These are phyloP conservation scores for Cystobasidiaceae sp. DNA, from an alignment of 1,284 basidiomycete species.

Conservation along the genomic window DNA sequence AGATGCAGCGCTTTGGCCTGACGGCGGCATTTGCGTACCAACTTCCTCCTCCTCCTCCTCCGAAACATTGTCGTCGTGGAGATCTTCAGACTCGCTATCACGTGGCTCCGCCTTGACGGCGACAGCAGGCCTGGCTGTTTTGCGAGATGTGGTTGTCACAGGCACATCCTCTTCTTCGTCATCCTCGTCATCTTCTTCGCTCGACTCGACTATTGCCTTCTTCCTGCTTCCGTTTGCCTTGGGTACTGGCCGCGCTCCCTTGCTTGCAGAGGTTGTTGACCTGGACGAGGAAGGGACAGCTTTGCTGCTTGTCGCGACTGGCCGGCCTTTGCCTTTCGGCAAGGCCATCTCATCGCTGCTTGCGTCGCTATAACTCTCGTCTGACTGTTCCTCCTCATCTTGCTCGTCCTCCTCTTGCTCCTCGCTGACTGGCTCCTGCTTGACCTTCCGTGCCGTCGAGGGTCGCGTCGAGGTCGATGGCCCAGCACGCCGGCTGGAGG, in stretches of 20 bases:
- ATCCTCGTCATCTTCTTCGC: not conserved
- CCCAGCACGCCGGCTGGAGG: not conserved
- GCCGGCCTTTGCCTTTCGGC: too few relatives aligned
- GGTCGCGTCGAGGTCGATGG: conserved; percentile 12
- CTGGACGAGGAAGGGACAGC: not conserved
- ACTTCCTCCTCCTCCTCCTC: too few relatives aligned
- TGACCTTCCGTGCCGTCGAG: conserved; percentile 10
- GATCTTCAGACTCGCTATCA: conserved; percentile 1
- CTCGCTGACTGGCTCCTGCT: conserved; percentile 28
- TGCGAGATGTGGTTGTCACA: not conserved
- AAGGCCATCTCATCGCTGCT: conserved; percentile 8
- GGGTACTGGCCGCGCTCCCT: too few relatives aligned
- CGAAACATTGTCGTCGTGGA: too few relatives aligned
- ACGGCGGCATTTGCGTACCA: too few relatives aligned
- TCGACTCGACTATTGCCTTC: conserved; percentile 11
- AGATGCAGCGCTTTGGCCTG: conserved; percentile 11
- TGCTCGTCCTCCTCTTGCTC: conserved; percentile 14
- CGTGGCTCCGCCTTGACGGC: conserved; percentile 5
- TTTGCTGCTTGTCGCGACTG: not conserved
- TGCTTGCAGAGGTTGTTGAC: too few relatives aligned
- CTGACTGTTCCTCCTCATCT: not conserved
- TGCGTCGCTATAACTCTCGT: not conserved
- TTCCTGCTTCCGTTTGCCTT: conserved; percentile 23
- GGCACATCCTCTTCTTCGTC: not conserved
- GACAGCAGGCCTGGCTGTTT: not conserved